A percentile compares a stretch with the other conserved stretches of the same genome.
phyloP scores from a whole-genome alignment of 1,284 basidiomycete genomes.

The Leccinum pallidistipes region DNA sequence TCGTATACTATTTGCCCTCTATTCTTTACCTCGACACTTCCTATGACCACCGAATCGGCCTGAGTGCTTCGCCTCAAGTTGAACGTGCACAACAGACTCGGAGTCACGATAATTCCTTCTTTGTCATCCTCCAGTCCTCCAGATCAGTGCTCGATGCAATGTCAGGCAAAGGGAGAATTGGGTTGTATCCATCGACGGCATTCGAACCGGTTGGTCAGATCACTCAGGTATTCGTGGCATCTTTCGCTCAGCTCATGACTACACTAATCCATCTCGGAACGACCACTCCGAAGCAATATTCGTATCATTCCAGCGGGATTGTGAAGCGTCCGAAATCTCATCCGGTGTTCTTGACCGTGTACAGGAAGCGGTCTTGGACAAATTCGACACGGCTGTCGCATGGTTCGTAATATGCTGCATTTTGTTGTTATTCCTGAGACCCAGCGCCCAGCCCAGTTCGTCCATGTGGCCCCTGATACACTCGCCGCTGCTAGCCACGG shows the following conservation, averaged over 20 bases:
- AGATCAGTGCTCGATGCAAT: conserved; percentile 16
- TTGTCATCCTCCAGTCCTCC: not conserved
- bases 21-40: not conserved
- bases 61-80: not conserved
- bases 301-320: conserved; percentile 42
- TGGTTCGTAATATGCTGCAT: conserved; percentile 19
- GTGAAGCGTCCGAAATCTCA: conserved; percentile 35
- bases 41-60: not conserved
- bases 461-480: conserved; percentile 7
- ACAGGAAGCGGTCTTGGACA: conserved; percentile 14
- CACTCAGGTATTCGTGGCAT: conserved; percentile 11
- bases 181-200: conserved; percentile 11
- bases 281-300: conserved; percentile 23
- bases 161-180: conserved; percentile 9
- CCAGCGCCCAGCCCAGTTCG: conserved; percentile 4
- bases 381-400: conserved; percentile 29
- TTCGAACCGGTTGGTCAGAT: conserved; percentile 23
- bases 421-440: not conserved
- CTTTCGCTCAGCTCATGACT: not conserved
- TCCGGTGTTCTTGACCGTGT: conserved; percentile 20
- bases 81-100: not conserved
- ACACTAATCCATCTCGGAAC: conserved; percentile 29
- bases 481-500: conserved; percentile 1
- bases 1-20: not conserved
- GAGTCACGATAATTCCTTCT: conserved; percentile 3